Conservation (phyloP, 2,329 filamentous ascomycete species). For the Arthrobotrys sphaeroides region DNA sequence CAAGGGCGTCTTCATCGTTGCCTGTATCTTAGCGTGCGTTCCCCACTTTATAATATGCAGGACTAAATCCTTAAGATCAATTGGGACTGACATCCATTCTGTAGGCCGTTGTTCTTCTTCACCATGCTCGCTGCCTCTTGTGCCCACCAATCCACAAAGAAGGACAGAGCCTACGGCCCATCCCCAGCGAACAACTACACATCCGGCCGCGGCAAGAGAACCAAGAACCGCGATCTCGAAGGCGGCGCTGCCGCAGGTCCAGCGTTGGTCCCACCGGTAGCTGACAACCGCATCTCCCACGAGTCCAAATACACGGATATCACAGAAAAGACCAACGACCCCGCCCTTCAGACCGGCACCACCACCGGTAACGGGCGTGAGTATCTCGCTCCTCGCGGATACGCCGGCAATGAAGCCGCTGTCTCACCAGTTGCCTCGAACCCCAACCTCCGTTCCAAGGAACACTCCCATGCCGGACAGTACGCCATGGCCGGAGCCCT, state of each 20-base stretch:
- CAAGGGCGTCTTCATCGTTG: conserved; percentile 45
- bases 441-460: conserved; percentile 21
- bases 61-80: not conserved
- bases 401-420: conserved; percentile 13
- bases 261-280: conserved; percentile 30
- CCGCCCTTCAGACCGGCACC: conserved; percentile 26
- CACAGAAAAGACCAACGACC: conserved; percentile 39
- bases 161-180: conserved; percentile 54
- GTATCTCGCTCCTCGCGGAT: conserved; percentile 48
- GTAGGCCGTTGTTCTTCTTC: conserved; percentile 45
- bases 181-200: conserved; percentile 53
- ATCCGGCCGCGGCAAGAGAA: conserved; percentile 34
- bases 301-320: conserved; percentile 51
- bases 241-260: conserved; percentile 23
- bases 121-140: conserved; percentile 45
- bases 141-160: conserved; percentile 42
- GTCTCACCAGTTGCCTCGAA: conserved; percentile 24
- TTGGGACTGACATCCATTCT: conserved; percentile 11
- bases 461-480: conserved; percentile 41
- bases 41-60: not conserved
- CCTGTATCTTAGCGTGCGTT: conserved; percentile 25
- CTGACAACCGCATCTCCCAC: conserved; percentile 36
- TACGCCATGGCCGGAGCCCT: conserved; percentile 49
- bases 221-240: conserved; percentile 35
- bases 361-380: conserved; percentile 24